Percentiles rank a stretch among this genome's conserved stretches.
These are phyloP conservation scores for Colletotrichum kahawae DNA, from an alignment of 2,329 filamentous ascomycete species.

Conservation along the genomic window DNA sequence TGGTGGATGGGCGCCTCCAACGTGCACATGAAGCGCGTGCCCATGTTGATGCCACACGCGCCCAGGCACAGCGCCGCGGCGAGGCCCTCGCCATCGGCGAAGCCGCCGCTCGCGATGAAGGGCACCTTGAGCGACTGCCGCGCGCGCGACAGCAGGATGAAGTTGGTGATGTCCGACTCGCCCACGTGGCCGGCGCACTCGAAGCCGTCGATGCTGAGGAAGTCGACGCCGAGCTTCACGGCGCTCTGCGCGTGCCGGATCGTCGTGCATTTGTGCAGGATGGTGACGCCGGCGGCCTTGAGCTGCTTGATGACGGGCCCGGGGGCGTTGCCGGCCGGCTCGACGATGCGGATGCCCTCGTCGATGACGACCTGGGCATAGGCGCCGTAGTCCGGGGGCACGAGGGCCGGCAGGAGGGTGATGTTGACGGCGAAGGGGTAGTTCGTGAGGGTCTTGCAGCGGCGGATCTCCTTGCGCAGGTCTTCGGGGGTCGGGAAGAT, in stretches of 20 bases:
- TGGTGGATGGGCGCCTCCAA: conserved; percentile 89
- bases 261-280: conserved; percentile 97
- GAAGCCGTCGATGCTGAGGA: conserved; percentile 95
- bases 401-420: conserved; percentile 87
- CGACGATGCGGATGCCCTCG: conserved; percentile 88
- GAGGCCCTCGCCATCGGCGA: conserved; percentile 91
- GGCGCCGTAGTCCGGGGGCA: conserved; percentile 88
- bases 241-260: conserved; percentile 92
- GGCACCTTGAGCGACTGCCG: conserved; percentile 84
- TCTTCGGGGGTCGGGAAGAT: conserved; percentile 93
- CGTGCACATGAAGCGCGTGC: conserved; percentile 96
- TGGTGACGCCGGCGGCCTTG: conserved; percentile 77
- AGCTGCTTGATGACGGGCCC: conserved; percentile 89
- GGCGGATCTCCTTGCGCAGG: conserved; percentile 90
- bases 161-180: conserved; percentile 87
- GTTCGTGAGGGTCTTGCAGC: conserved; percentile 79
- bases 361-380: conserved; percentile 94
- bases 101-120: conserved; percentile 95
- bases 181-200: conserved; percentile 93
- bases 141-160: conserved; percentile 84
- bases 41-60: conserved; percentile 97
- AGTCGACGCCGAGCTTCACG: conserved; percentile 93
- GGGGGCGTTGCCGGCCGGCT: conserved; percentile 88
- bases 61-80: conserved; percentile 90
- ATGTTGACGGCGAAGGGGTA: conserved; percentile 93